These are phyloP conservation scores for Xylaria cubensis DNA, from an alignment of 495 filamentous ascomycete genomes.

Conservation along the genomic window DNA sequence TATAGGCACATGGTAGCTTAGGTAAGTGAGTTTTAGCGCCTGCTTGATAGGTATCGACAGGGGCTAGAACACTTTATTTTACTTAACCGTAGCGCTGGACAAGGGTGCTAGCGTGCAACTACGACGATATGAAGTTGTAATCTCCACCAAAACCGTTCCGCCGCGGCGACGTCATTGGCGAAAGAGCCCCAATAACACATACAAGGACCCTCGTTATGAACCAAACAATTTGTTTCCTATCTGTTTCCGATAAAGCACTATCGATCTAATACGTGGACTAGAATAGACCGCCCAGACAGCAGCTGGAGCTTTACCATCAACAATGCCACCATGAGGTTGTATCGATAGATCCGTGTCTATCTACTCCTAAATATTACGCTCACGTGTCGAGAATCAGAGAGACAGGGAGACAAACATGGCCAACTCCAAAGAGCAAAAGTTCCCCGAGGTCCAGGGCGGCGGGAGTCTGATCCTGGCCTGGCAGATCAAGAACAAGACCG, in stretches of 20 bases:
- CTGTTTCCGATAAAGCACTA: slow-evolving; percentile 6
- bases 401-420: slow-evolving; percentile 51
- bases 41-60: not conserved
- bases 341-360: not conserved
- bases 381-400: slow-evolving; percentile 2
- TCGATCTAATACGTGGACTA: not conserved
- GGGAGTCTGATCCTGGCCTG: slow-evolving; percentile 94
- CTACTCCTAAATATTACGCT: not conserved
- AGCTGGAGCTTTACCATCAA: slow-evolving; percentile 1
- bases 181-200: not conserved
- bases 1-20: not conserved
- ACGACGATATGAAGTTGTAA: no score
- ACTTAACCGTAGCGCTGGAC: slow-evolving; percentile 1
- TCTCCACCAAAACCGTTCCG: slow-evolving; percentile 19
- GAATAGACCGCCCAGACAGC: not conserved
- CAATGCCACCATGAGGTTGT: slow-evolving; percentile 16
- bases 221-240: slow-evolving; percentile 12
- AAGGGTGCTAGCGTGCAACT: not conserved
- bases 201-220: not conserved
- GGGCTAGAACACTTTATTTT: not conserved
- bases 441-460: slow-evolving; percentile 82
- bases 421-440: slow-evolving; percentile 50
- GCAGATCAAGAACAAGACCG: slow-evolving; percentile 83
- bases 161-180: slow-evolving; percentile 27
- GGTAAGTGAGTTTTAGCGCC: not conserved